A percentile compares a stretch with the other conserved stretches of the same genome.
phyloP scores from a whole-genome alignment of 1,139 yeast species.

The Diutina sp. region DNA sequence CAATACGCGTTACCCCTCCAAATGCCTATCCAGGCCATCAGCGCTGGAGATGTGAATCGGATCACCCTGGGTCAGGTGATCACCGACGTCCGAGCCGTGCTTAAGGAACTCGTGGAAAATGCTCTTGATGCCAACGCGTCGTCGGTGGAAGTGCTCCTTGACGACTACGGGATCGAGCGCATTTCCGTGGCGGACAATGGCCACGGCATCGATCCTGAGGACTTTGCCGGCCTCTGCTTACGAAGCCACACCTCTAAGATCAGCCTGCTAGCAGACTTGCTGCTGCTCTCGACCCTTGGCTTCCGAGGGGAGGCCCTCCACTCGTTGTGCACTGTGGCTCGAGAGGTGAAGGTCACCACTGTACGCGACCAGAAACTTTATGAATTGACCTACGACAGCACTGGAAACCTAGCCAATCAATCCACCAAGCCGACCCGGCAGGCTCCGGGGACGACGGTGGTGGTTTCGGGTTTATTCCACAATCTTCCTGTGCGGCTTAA shows the following conservation, averaged over 20 bases:
- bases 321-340: slow-evolving; percentile 53
- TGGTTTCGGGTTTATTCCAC: slow-evolving; percentile 41
- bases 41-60: slow-evolving; percentile 41
- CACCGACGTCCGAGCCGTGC: slow-evolving; percentile 59
- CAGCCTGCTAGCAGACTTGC: background rate
- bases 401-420: slow-evolving; percentile 33
- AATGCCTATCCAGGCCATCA: slow-evolving; percentile 22
- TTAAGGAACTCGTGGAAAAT: slow-evolving; percentile 24
- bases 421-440: slow-evolving; percentile 27
- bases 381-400: slow-evolving; percentile 34
- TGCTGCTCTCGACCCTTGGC: slow-evolving; percentile 27
- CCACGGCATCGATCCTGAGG: background rate
- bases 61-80: slow-evolving; percentile 93
- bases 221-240: background rate
- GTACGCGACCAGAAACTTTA: slow-evolving; percentile 40
- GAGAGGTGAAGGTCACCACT: slow-evolving; percentile 37
- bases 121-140: slow-evolving; percentile 35
- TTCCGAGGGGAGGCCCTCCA: slow-evolving; percentile 82
- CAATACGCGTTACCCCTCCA: background rate
- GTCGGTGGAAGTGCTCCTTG: background rate
- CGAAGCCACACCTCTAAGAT: background rate
- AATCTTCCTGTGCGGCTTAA: slow-evolving; percentile 62
- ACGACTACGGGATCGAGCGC: background rate
- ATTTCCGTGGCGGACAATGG: background rate
- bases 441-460: slow-evolving; percentile 43